Conservation (phyloP, 78 protist species). For the Chrysochromulina tobinii region DNA sequence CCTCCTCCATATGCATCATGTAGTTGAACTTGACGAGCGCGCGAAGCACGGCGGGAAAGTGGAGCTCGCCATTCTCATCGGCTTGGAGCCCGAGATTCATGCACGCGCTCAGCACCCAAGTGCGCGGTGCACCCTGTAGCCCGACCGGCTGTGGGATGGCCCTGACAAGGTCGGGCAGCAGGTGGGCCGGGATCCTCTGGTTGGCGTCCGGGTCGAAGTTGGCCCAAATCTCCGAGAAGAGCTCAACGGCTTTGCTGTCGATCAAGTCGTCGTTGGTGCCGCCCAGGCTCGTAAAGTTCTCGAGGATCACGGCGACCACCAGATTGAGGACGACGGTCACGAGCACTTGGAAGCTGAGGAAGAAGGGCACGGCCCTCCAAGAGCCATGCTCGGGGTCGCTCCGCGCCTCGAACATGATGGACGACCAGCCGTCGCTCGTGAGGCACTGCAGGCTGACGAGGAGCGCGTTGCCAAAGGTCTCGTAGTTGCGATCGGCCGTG, state of each 20-base stretch:
- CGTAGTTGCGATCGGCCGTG: neutral
- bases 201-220: neutral
- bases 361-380: neutral
- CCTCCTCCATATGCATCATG: too few relatives aligned
- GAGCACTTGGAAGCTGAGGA: neutral
- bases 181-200: neutral
- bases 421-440: neutral
- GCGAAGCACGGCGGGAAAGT: too few relatives aligned
- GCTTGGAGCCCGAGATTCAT: too few relatives aligned
- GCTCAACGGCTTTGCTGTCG: neutral
- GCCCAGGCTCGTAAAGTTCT: neutral
- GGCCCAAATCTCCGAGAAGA: neutral
- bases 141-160: too few relatives aligned
- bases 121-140: too few relatives aligned
- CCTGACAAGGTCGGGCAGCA: too few relatives aligned
- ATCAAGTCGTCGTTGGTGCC: neutral
- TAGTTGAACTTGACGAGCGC: too few relatives aligned
- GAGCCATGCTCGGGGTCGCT: neutral
- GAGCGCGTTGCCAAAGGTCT: neutral
- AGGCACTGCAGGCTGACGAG: neutral
- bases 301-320: neutral
- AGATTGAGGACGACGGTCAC: neutral
- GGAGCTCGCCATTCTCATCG: too few relatives aligned
- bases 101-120: too few relatives aligned
- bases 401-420: neutral